Percentiles rank a stretch among this genome's conserved stretches.
phyloP scores from a whole-genome alignment of 805 yeast genomes.

The Zygosaccharomyces pseudorouxii region DNA sequence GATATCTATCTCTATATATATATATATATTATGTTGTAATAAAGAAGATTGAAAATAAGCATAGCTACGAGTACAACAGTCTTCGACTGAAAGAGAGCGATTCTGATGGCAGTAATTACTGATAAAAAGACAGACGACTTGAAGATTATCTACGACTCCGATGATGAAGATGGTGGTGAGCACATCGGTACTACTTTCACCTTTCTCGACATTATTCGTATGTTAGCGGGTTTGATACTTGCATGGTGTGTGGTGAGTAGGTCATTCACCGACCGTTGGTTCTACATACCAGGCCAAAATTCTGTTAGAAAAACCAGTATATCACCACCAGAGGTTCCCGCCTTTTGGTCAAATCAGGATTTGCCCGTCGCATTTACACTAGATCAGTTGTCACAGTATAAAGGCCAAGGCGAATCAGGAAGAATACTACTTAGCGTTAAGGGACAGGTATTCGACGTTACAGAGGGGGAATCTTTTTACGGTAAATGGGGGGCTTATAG shows the following conservation, averaged over 20 bases:
- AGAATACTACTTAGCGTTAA: slow-evolving; percentile 21
- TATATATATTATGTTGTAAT: background rate
- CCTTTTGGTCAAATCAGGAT: slow-evolving; percentile 15
- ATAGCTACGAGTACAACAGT: background rate
- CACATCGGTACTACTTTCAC: slow-evolving; percentile 13
- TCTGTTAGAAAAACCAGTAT: background rate
- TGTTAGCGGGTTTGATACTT: slow-evolving; percentile 16
- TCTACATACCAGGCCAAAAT: background rate
- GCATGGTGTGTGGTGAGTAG: slow-evolving; percentile 10
- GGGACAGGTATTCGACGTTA: slow-evolving; percentile 26
- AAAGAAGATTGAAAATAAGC: background rate
- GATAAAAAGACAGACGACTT: slow-evolving; percentile 10
- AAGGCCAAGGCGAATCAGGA: slow-evolving; percentile 6
- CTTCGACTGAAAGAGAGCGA: too few relatives aligned
- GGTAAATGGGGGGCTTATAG: slow-evolving; percentile 27
- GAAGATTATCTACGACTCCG: background rate
- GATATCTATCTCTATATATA: background rate
- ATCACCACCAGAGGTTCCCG: slow-evolving; percentile 6
- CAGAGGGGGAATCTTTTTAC: slow-evolving; percentile 19
- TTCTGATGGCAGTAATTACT: background rate
- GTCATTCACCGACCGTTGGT: slow-evolving; percentile 12
- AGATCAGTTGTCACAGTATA: slow-evolving; percentile 12
- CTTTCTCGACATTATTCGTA: slow-evolving; percentile 17
- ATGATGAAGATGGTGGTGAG: slow-evolving; percentile 4
- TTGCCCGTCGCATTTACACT: slow-evolving; percentile 13